Percentiles rank a stretch among this genome's conserved stretches.
Conservation (phyloP, 179 eudicot species). For the Beta macrorhiza region DNA sequence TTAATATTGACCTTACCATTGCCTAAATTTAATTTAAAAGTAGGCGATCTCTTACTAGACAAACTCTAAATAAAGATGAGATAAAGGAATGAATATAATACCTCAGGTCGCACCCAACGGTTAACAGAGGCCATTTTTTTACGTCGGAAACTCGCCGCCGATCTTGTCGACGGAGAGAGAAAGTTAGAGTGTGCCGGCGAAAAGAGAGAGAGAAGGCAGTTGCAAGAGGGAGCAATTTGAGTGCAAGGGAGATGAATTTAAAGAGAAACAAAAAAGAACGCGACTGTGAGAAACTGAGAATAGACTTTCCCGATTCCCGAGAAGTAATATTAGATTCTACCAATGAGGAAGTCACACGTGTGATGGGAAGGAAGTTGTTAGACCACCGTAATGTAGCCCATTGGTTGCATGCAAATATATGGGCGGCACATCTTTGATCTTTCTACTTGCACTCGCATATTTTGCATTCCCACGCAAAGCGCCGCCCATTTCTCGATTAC, state of each 20-base stretch:
- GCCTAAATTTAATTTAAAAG: no score
- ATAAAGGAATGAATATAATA: slow-evolving; percentile 8
- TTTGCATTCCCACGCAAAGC: neutral
- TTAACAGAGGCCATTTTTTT: slow-evolving; percentile 27
- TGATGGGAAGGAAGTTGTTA: neutral
- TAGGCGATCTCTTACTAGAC: no score
- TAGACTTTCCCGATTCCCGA: neutral
- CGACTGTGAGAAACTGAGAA: neutral
- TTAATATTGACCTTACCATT: no score
- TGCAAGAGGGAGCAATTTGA: neutral
- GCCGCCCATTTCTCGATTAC: neutral
- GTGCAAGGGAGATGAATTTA: neutral
- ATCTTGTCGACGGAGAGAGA: neutral
- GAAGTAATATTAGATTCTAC: neutral
- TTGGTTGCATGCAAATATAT: neutral
- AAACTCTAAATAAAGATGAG: no score
- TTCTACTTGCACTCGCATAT: neutral
- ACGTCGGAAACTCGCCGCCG: slow-evolving; percentile 3
- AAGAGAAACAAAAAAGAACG: neutral
- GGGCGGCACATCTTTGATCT: neutral
- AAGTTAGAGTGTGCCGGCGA: neutral
- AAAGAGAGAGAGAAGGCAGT: neutral
- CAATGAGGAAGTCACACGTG: slow-evolving; percentile 2
- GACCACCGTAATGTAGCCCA: neutral
- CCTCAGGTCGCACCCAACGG: slow-evolving; percentile 49